phyloP scores from a whole-genome alignment of 2,329 filamentous ascomycete species.

The Trichoderma atrobrunneum region DNA sequence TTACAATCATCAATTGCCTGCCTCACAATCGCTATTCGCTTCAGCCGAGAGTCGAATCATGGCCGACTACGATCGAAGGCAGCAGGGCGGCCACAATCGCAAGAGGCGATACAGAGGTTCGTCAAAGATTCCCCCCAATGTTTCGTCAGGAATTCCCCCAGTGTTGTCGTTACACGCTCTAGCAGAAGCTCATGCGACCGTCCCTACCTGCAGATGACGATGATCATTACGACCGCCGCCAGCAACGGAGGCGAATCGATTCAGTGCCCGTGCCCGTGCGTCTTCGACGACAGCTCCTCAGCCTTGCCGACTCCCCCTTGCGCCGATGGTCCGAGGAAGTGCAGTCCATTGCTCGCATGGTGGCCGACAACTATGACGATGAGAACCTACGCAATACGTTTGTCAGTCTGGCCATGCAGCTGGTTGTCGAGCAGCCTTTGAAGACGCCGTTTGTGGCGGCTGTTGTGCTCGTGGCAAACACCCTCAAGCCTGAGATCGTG shows the following conservation, averaged over 20 bases:
- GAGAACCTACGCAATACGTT: constrained; percentile 72
- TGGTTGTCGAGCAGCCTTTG: constrained; percentile 86
- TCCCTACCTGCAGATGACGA: constrained; percentile 55
- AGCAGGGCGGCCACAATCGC: constrained; percentile 55
- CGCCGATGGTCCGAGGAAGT: constrained; percentile 78
- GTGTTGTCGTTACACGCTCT: background rate
- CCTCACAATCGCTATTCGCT: background rate
- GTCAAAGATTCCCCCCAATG: constrained; percentile 21
- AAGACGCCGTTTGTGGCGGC: constrained; percentile 95
- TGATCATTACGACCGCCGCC: constrained; percentile 72
- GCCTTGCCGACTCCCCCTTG: constrained; percentile 77
- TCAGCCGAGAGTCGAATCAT: constrained; percentile 32
- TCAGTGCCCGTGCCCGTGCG: constrained; percentile 65
- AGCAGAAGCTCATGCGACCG: background rate
- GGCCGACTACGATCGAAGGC: constrained; percentile 59
- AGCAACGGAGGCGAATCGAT: constrained; percentile 71
- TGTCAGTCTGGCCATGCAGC: constrained; percentile 68
- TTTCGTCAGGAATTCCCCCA: background rate
- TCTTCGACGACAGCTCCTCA: constrained; percentile 74
- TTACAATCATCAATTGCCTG: background rate
- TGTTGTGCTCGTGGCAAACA: constrained; percentile 76
- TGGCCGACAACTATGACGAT: constrained; percentile 84
- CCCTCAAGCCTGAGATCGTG: constrained; percentile 70
- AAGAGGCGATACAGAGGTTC: constrained; percentile 80
- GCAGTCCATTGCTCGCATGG: constrained; percentile 67